Percentiles rank a stretch among this genome's conserved stretches.
Evolutionary conservation across 2,329 filamentous ascomycete genomes (phyloP).

Genomic region (Diplodia corticola): DNA sequence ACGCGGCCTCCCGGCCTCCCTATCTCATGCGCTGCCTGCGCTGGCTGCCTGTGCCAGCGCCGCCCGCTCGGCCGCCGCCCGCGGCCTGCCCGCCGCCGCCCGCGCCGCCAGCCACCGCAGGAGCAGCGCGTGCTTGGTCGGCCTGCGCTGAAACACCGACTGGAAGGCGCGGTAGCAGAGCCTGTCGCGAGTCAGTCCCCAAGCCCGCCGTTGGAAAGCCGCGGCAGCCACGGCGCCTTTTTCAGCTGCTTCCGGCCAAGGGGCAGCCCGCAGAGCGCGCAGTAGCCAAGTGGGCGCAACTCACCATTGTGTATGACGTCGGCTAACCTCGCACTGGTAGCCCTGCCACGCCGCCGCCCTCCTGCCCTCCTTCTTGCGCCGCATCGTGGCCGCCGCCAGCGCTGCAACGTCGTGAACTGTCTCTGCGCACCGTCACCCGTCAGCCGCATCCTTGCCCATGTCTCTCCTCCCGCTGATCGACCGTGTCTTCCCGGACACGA

Average conservation of each 20-base stretch:
- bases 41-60: slow-evolving; percentile 4
- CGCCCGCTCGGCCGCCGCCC: slow-evolving; percentile 3
- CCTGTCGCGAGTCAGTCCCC: slow-evolving; percentile 44
- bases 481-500: slow-evolving; percentile 21
- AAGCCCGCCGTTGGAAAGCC: slow-evolving; percentile 12
- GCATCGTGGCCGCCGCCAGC: slow-evolving; percentile 21
- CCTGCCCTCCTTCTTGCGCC: neutral
- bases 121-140: slow-evolving; percentile 66
- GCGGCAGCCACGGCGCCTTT: slow-evolving; percentile 1
- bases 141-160: slow-evolving; percentile 66
- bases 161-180: slow-evolving; percentile 70
- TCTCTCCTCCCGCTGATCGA: slow-evolving; percentile 21
- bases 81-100: neutral
- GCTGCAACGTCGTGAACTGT: slow-evolving; percentile 14
- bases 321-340: slow-evolving; percentile 16
- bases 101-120: slow-evolving; percentile 64
- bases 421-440: slow-evolving; percentile 19
- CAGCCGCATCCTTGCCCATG: slow-evolving; percentile 14
- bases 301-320: slow-evolving; percentile 24
- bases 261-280: neutral
- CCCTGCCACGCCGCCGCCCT: slow-evolving; percentile 3
- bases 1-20: slow-evolving; percentile 4
- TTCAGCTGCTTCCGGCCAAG: slow-evolving; percentile 8
- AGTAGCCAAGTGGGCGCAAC: slow-evolving; percentile 10
- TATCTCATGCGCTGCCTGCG: slow-evolving; percentile 12